phyloP scores from a whole-genome alignment of 768 basidiomycete species.

The Mycena crocata region DNA sequence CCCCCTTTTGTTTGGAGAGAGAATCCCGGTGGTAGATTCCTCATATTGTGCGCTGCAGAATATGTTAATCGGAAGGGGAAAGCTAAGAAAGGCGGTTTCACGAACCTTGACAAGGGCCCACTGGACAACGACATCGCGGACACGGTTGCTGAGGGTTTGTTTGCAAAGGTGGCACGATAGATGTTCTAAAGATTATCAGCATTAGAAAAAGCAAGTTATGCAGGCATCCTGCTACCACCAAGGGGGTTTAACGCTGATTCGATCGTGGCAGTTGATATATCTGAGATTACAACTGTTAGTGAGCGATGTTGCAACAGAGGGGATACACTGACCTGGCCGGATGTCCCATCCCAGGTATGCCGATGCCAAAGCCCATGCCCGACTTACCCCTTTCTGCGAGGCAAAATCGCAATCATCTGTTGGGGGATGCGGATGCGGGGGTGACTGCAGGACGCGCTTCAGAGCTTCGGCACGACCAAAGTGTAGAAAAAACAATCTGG shows the following conservation, averaged over 20 bases:
- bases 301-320: not conserved
- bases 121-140: slow-evolving; percentile 74
- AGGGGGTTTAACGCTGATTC: slow-evolving; percentile 79
- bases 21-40: too few relatives aligned
- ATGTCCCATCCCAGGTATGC: slow-evolving; percentile 90
- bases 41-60: slow-evolving; percentile 67
- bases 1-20: too few relatives aligned
- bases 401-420: slow-evolving; percentile 73
- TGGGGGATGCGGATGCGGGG: slow-evolving; percentile 82
- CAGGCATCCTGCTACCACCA: too few relatives aligned
- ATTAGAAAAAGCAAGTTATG: too few relatives aligned
- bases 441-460: slow-evolving; percentile 80
- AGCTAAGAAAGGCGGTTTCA: slow-evolving; percentile 4
- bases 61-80: slow-evolving; percentile 4
- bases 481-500: slow-evolving; percentile 78
- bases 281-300: slow-evolving; percentile 47
- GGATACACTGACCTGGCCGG: slow-evolving; percentile 70
- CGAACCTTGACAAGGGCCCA: slow-evolving; percentile 85
- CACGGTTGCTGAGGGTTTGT: slow-evolving; percentile 68
- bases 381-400: slow-evolving; percentile 82
- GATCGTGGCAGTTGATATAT: slow-evolving; percentile 76
- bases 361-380: slow-evolving; percentile 85
- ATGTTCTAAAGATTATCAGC: too few relatives aligned
- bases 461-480: slow-evolving; percentile 86
- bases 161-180: slow-evolving; percentile 78